Conservation (phyloP, 1,284 basidiomycete species). For the Anthracocystis panici-leucophaei region DNA sequence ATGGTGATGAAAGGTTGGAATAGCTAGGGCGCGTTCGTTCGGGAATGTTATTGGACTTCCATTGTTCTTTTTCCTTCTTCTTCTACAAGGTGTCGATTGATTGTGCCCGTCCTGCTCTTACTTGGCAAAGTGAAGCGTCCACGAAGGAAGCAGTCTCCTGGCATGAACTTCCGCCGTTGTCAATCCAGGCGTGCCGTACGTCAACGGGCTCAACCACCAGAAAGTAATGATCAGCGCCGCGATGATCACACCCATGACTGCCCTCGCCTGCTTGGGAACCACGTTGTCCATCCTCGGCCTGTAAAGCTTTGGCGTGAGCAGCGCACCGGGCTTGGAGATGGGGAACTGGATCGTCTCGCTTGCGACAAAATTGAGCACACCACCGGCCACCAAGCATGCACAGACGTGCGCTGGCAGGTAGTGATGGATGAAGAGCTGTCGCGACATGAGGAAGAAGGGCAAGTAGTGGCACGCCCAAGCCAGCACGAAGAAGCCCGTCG, state of each 20-base stretch:
- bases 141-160: slow-evolving; percentile 51
- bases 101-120: slow-evolving; percentile 6
- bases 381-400: slow-evolving; percentile 89
- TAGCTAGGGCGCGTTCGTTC: slow-evolving; percentile 1
- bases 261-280: slow-evolving; percentile 30
- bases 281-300: slow-evolving; percentile 40
- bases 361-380: slow-evolving; percentile 86
- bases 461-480: slow-evolving; percentile 96
- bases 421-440: slow-evolving; percentile 92
- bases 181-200: slow-evolving; percentile 59
- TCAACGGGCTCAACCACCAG: slow-evolving; percentile 61
- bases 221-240: slow-evolving; percentile 48
- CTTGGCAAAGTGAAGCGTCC: slow-evolving; percentile 63
- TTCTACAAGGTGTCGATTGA: background rate
- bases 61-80: slow-evolving; percentile 5
- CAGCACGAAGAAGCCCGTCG: slow-evolving; percentile 91
- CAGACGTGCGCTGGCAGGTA: slow-evolving; percentile 88
- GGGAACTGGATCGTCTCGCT: slow-evolving; percentile 85
- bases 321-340: slow-evolving; percentile 77
- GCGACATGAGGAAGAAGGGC: slow-evolving; percentile 97
- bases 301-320: slow-evolving; percentile 29
- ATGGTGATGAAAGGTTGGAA: slow-evolving; percentile 59
- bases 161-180: slow-evolving; percentile 43
- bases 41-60: background rate
- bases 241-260: slow-evolving; percentile 20